Evolutionary conservation across 2,329 filamentous ascomycete genomes (phyloP), one percentile per base, ranked within the genome.

Genomic region (Aspergillus cejpii): DNA sequence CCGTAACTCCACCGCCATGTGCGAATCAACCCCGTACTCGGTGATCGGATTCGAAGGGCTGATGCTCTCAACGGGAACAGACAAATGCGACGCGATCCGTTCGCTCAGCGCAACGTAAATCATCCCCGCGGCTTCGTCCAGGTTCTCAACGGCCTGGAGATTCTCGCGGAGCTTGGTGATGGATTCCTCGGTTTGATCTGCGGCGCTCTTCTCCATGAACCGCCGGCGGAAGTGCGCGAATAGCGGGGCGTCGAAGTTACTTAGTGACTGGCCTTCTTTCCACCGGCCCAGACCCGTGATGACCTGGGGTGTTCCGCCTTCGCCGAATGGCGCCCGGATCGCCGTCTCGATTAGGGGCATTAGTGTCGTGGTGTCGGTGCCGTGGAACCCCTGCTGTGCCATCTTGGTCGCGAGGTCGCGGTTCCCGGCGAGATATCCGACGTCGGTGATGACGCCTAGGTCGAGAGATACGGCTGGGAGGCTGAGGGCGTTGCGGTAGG

Each of bases 1-100:
- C 1, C 71, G 48, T 26, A 74, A 33, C 48, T 75, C 71, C 1
- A 74, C 65, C 0, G 71, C 71, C 19, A 74, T 64, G 4, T 74
- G 62, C 3, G 68, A 70, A 49, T 72, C 69, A 17, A 71, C 61
- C 0, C 70, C 68, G 28, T 65, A 68, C 6, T 62, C 59, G 1
- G 61, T 59, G 1, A 66, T 55, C 2, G 62, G 53, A 46, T 57
- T 59, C 2, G 39, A 34, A 11, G 49, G 49, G 26, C 50, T 39
- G 21, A 60, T 58, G 5, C 45, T 56, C 11, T 61, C 56, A 0
- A 48, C 39, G 0, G 53, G 43, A 1, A 59, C 47, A 7, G 49
- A 45, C 5, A 60, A 47, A 31, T 57, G 51, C 1, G 44, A 24
- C 2, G 58, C 56, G 14, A 60, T 46, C 17, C 48, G 56, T 8